Percentiles rank a stretch among this genome's conserved stretches.
Evolutionary conservation across 2,329 filamentous ascomycete species (phyloP).

Genomic region (Ophiostoma ulmi): DNA sequence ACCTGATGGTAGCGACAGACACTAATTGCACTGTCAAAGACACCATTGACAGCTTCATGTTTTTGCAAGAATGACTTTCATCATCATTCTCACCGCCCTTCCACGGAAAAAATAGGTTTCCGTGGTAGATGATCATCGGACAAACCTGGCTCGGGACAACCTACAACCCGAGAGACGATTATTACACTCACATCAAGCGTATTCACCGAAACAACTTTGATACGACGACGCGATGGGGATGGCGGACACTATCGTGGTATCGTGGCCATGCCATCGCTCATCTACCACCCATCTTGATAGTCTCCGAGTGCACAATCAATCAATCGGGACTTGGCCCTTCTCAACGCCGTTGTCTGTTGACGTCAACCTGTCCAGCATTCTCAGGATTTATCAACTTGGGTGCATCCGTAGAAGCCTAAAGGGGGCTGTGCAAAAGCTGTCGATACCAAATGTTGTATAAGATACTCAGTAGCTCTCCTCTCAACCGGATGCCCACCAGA

Average conservation of each 20-base stretch:
- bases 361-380: not conserved
- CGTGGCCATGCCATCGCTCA: not conserved
- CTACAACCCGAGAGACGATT: not conserved
- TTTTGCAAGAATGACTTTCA: too few species aligned
- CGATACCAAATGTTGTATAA: not conserved
- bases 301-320: not conserved
- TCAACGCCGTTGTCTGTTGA: not conserved
- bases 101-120: not conserved
- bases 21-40: too few species aligned
- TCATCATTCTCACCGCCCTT: not conserved
- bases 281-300: not conserved
- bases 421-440: not conserved
- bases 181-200: not conserved
- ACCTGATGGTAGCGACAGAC: too few species aligned
- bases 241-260: not conserved
- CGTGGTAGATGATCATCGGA: not conserved
- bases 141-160: not conserved
- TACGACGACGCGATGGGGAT: not conserved
- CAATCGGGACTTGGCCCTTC: not conserved
- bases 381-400: not conserved
- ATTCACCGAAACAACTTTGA: not conserved
- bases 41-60: not conserved
- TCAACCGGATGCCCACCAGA: not conserved
- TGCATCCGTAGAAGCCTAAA: not conserved
- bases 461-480: not conserved